Evolutionary conservation across 2,329 filamentous ascomycete genomes (phyloP).

Genomic region (Arthrinium phaeospermum): DNA sequence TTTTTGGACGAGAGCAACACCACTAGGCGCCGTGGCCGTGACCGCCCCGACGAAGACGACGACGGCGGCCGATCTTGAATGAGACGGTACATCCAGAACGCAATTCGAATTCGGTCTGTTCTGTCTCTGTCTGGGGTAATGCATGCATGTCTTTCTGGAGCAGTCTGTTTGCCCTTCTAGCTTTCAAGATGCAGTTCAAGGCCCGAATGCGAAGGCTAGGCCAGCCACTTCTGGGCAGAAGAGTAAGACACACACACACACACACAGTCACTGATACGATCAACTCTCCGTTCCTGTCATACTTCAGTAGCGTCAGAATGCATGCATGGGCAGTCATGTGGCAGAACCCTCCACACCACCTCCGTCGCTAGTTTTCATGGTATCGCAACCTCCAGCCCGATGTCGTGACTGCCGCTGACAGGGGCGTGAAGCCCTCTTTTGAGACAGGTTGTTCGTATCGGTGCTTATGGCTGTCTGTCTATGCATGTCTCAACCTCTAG

Average conservation of each 20-base stretch:
- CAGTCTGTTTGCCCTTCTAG: background rate
- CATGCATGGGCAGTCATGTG: slow-evolving; percentile 5
- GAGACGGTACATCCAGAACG: background rate
- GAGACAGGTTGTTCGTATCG: background rate
- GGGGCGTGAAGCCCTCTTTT: background rate
- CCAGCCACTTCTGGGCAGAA: slow-evolving; percentile 3
- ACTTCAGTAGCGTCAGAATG: background rate
- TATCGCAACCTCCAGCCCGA: background rate
- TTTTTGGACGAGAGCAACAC: background rate
- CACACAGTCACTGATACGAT: background rate
- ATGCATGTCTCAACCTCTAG: background rate
- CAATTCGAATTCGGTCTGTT: background rate
- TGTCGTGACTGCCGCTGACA: background rate
- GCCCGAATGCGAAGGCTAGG: background rate
- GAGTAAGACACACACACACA: background rate
- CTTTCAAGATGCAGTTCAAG: background rate
- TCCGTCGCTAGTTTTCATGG: background rate
- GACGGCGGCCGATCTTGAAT: background rate
- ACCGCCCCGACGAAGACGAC: background rate
- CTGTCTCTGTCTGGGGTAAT: background rate
- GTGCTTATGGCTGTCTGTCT: background rate
- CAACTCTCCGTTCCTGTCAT: background rate
- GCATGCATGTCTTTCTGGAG: background rate
- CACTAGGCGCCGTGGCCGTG: background rate
- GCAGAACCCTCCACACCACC: slow-evolving; percentile 3